Base-by-base conservation (phyloP, 257 asterid genomes). In the Capsicum chinense region DNA sequence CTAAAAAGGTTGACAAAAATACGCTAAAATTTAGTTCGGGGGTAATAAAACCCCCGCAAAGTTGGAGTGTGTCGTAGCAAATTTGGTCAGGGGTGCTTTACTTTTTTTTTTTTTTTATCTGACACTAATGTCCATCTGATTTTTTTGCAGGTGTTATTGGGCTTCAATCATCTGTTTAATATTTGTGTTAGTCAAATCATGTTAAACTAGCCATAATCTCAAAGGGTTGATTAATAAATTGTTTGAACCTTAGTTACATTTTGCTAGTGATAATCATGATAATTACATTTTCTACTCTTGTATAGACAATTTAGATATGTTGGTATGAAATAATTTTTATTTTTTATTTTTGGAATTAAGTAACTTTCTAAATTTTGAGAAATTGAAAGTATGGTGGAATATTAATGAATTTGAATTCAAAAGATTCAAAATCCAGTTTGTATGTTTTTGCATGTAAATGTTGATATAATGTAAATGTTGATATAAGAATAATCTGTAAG, bases 81-180 rank as follows among this genome's bases (percentile, higher is more conserved):
- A 26, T 26, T 26, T 26, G 33, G 33, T 26, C 33, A 1, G 33
- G 33, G 33, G 33, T 26, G 33, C 33, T 26, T 26, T 26, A 26
- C 33, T 26, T 26, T 26, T 26, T 26, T 26, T 26, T 35, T 35
- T 6, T 35, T 13, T 63, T 26, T 26, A 58, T 17, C 42, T 82
- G 67, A 16, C 59, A 60, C 85, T 87, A 59, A 82, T 52, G 17
- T 50, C 35, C 16, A 74, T 21, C 81, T 58, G 19, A 81, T 67
- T 86, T 52, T 81, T 87, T 85, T 79, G 87, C 95, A 95, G 98
- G 99, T n/a, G 89, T 95, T 76, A 95, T 95, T 60, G 99, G 99
- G 84, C 94, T 95, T 82, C 98, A 90, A 78, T 94, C 99, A 81
- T 90, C 95, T 42, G 92, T 94, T 60, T 94, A 94, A 35, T 50